Conservation (phyloP, 345 rosid genomes). For the Hibiscus syriacus region DNA sequence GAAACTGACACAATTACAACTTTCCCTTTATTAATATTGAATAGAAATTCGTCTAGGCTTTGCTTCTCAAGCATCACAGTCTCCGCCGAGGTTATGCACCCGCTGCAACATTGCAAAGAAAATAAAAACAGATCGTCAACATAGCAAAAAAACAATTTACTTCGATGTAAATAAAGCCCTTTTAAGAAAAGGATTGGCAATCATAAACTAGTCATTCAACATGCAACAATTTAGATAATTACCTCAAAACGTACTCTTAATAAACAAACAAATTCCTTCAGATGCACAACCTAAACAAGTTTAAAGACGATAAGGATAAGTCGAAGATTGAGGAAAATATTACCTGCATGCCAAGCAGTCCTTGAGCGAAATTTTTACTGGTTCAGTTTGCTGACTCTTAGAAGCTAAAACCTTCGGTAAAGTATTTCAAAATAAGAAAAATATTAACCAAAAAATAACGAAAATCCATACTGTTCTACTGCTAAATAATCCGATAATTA, state of each 20-base stretch:
- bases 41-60: conserved; percentile 79
- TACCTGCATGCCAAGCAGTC: conserved; percentile 98
- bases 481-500: neutral
- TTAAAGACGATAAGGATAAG: neutral
- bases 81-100: conserved; percentile 93
- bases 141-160: neutral
- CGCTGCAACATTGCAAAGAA: conserved; percentile 37
- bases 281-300: neutral
- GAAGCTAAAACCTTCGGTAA: conserved; percentile 21
- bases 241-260: neutral
- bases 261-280: neutral
- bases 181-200: neutral
- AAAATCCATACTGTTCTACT: neutral
- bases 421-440: neutral
- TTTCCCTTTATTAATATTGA: conserved; percentile 52
- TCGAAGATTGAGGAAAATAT: neutral
- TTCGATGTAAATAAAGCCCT: neutral
- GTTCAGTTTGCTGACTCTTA: conserved; percentile 40
- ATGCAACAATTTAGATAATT: neutral
- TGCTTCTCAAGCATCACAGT: conserved; percentile 97
- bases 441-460: neutral
- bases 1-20: conserved; percentile 65
- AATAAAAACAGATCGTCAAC: neutral
- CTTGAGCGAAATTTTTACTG: conserved; percentile 88
- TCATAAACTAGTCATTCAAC: neutral